Evolutionary conservation across 441 rosid species (phyloP), one percentile per base, ranked within the genome.

Genomic region (Bruguiera hainesii): DNA sequence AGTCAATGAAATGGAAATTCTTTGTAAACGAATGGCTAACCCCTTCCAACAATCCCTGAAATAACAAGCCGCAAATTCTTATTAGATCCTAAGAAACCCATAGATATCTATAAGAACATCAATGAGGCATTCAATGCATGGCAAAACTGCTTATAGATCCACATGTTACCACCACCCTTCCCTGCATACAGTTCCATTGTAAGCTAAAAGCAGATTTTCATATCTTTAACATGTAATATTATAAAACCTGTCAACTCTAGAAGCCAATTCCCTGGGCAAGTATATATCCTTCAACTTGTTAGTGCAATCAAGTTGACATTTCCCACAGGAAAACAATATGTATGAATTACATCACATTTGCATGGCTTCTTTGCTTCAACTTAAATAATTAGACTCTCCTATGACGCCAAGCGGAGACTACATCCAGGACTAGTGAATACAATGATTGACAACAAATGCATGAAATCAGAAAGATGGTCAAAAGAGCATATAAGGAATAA

Each of bases 1-100:
- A 96, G 81, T 96, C 98, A 71, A 96, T 96, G 78, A 96, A 93
- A 82, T 93, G 96, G 73, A 91, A 89, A 76, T 93, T 89, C 85
- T 89, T 89, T 18, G 97, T 89, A 78, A 91, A 89, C 39, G 99
- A 91, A 83, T 84, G 85, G 83, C 87, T 88, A 82, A 96, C 98
- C 61, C 98, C 98, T 83, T 89, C 98, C 75, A 96, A 80, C 81
- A 93, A 66, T 56, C 96, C 97, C 99, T 96, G 93, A 77, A 83
- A 69, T 46, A 75, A 65, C 76, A 70, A 60, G 68, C 63, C 13
- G 65, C 49, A 73, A 68, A 64, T 64, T n/a, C 46, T 52, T 19
- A 55, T 42, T 13, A 42, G 48, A 42, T 42, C 48, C 48, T 42
- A 13, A 3, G 16, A 42, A 13, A 42, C 48, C 15, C 18, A 3